phyloP scores from a whole-genome alignment of 1,284 basidiomycete genomes.

The Entoloma clypeatum region DNA sequence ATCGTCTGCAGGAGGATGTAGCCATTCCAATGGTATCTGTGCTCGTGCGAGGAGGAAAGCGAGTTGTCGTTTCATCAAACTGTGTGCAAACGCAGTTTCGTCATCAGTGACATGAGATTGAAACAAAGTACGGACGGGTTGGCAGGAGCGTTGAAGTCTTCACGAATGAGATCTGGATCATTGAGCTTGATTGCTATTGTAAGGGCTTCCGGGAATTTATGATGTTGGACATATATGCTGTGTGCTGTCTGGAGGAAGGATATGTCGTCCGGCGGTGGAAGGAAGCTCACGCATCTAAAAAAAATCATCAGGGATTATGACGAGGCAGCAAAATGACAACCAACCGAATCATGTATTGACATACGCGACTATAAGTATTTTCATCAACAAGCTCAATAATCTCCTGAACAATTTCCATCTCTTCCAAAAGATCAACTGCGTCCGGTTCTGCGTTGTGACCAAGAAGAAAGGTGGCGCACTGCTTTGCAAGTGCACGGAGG shows the following conservation, averaged over 20 bases:
- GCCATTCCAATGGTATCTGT: conserved; percentile 90
- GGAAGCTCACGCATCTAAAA: conserved; percentile 80
- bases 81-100: conserved; percentile 32
- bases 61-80: conserved; percentile 93
- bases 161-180: conserved; percentile 75
- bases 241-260: conserved; percentile 91
- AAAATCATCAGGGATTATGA: conserved; percentile 12
- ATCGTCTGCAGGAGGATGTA: conserved; percentile 55
- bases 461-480: conserved; percentile 90
- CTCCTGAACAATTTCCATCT: conserved; percentile 87
- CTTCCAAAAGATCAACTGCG: conserved; percentile 94
- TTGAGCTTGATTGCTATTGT: conserved; percentile 85
- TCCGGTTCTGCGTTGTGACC: conserved; percentile 98
- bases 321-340: conserved; percentile 25
- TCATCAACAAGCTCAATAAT: conserved; percentile 79
- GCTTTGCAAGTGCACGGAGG: conserved; percentile 73
- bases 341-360: conserved; percentile 94
- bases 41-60: conserved; percentile 93
- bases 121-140: conserved; percentile 64
- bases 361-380: conserved; percentile 91
- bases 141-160: conserved; percentile 83
- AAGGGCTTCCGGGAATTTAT: conserved; percentile 90
- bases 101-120: conserved; percentile 1
- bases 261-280: conserved; percentile 92
- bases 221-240: conserved; percentile 84